phyloP scores from a whole-genome alignment of 768 basidiomycete genomes.

The Lyophyllum atratum region DNA sequence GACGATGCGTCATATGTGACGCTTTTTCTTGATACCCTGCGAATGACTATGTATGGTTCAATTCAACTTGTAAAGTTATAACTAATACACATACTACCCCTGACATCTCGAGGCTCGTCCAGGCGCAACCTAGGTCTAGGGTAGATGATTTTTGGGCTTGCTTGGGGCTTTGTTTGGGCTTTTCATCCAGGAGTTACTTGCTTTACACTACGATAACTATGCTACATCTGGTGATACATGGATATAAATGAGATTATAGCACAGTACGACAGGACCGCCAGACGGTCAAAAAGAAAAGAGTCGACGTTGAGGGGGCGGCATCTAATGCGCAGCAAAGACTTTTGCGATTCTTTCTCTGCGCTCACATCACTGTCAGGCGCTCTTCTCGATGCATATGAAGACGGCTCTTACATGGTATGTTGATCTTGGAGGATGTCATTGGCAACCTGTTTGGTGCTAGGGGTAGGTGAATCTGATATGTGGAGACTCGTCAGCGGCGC shows the following conservation, averaged over 20 bases:
- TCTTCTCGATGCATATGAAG: neutral
- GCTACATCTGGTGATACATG: slow-evolving; percentile 11
- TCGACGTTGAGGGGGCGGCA: neutral
- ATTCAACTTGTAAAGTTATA: too few relatives aligned
- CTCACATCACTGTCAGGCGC: neutral
- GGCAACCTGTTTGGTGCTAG: slow-evolving; percentile 11
- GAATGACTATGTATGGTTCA: neutral
- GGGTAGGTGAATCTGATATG: neutral
- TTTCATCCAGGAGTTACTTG: too few relatives aligned
- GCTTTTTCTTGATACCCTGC: neutral
- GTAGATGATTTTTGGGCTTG: neutral
- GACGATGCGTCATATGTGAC: slow-evolving; percentile 1
- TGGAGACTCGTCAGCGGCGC: neutral
- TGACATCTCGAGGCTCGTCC: neutral
- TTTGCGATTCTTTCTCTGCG: slow-evolving; percentile 35
- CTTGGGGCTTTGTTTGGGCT: too few relatives aligned
- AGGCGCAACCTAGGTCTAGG: neutral
- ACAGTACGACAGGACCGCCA: neutral
- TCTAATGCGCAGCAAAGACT: slow-evolving; percentile 24
- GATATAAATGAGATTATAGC: neutral
- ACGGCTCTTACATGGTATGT: slow-evolving; percentile 27
- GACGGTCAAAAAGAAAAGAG: neutral
- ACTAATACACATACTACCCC: too few relatives aligned
- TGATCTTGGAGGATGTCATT: slow-evolving; percentile 32
- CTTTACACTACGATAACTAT: neutral